Base-by-base conservation (phyloP, 1,284 basidiomycete species). In the Termitomyces sp. region DNA sequence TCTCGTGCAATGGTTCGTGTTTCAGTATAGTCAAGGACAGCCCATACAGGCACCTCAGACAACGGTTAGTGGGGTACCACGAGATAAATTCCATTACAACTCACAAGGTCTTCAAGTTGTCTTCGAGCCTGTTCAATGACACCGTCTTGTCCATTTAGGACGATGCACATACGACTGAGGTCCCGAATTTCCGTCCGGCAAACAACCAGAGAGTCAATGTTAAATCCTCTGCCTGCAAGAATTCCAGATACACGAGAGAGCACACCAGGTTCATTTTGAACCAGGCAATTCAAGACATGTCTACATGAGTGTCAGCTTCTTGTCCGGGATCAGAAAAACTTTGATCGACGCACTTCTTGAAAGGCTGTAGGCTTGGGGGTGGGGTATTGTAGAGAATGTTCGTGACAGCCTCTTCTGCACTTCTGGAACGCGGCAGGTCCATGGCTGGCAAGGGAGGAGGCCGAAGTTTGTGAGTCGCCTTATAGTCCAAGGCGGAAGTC, bases 231-330 rank as follows among this genome's bases (percentile, higher is more conserved):
- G 40, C 93, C 97, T 21, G 97, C 97, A 30, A 99, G 82, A 63
- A 96, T 98, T 60, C 97, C 97, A 5, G 96, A 96, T 1, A 99
- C 95, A 62, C 97, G 89, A 21, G 96, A 98, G 19, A 99, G 81
- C 17, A 99, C 97, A 70, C 97, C 97, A 2, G 97, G 97, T 74
- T 99, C 97, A 70, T 99, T 98, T 74, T 99, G 97, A 6, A 99
- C 97, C 58, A 99, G 85, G 73, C 95, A 98, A 76, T 99, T 99
- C 61, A 99, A 82, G 57, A 96, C 86, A 69, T 99, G 97, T 69
- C 94, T 90, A 67, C 48, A 57, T 19, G 41, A 60, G 33, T 28
- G 45, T 54, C 33, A 57, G 40, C 33, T 39, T 54, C 33, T 36
- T 56, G 52, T 19, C 40, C 46, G 17, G 13, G 13, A 28, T 44